phyloP scores from a whole-genome alignment of 1,284 basidiomycete genomes.

The Agaricales sp. region DNA sequence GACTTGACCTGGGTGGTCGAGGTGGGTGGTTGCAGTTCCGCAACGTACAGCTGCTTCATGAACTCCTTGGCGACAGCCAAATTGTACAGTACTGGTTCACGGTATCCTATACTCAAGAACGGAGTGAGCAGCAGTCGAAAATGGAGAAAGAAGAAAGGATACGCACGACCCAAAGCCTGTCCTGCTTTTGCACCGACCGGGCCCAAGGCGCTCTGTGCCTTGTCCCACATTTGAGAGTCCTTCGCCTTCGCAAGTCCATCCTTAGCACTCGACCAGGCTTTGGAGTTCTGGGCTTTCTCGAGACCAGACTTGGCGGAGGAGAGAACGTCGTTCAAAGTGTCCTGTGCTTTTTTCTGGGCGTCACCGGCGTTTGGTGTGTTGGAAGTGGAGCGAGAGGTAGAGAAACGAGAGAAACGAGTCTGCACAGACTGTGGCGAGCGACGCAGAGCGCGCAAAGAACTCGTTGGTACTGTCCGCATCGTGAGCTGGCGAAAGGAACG shows the following conservation, averaged over 20 bases:
- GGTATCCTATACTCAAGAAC: conserved; percentile 24
- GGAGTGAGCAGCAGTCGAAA: not conserved
- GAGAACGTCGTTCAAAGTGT: not conserved
- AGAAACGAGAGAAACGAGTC: not conserved
- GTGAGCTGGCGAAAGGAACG: not conserved
- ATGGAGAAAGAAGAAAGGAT: not conserved
- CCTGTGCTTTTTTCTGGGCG: conserved; percentile 1
- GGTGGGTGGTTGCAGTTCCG: conserved; percentile 45
- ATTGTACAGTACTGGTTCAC: conserved; percentile 37
- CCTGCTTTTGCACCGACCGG: not conserved
- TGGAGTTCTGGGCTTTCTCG: not conserved
- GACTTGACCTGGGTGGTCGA: conserved; percentile 28
- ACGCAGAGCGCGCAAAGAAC: not conserved
- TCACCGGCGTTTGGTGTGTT: not conserved
- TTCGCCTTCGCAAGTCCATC: conserved; percentile 1
- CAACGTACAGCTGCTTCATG: conserved; percentile 48
- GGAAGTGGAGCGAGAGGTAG: not conserved
- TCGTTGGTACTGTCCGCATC: not conserved
- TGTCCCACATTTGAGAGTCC: not conserved
- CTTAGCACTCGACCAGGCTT: not conserved
- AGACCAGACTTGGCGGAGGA: not conserved
- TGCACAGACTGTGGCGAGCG: not conserved
- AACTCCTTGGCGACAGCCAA: conserved; percentile 39
- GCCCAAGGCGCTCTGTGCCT: not conserved
- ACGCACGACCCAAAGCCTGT: conserved; percentile 2